Conservation (phyloP, 345 rosid species). For the Sonneratia alba region DNA sequence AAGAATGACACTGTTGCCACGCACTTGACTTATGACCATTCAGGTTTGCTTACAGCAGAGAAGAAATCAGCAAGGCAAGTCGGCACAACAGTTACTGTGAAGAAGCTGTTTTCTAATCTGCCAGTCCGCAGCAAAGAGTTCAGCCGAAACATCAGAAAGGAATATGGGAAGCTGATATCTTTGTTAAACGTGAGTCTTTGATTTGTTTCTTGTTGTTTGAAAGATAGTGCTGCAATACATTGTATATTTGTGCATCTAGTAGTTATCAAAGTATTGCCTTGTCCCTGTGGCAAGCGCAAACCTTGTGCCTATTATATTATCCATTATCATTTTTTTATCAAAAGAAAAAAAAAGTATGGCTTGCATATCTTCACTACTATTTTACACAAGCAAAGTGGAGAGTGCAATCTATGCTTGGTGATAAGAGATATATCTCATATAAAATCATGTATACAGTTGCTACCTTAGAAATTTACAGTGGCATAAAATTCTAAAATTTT, state of each 20-base stretch:
- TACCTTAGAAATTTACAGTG: too few relatives aligned
- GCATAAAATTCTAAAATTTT: too few relatives aligned
- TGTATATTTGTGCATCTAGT: not conserved
- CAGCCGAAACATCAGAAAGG: slow-evolving; percentile 84
- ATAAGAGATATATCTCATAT: too few relatives aligned
- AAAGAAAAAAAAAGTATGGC: too few relatives aligned
- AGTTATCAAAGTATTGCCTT: not conserved
- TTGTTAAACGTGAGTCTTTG: slow-evolving; percentile 58
- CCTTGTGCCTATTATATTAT: too few relatives aligned
- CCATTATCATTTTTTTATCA: too few relatives aligned
- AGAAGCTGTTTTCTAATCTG: slow-evolving; percentile 72
- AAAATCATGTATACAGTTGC: too few relatives aligned
- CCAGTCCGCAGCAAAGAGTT: slow-evolving; percentile 96
- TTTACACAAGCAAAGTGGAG: too few relatives aligned
- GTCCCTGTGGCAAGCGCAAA: not conserved
- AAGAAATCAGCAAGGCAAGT: slow-evolving; percentile 77
- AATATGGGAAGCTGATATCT: slow-evolving; percentile 81
- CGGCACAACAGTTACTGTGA: slow-evolving; percentile 84
- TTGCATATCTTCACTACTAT: too few relatives aligned
- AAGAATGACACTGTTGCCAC: slow-evolving; percentile 66
- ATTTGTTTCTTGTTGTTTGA: not conserved
- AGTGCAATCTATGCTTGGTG: too few relatives aligned
- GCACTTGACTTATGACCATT: slow-evolving; percentile 72
- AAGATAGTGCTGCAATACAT: too few relatives aligned
- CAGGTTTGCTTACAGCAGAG: slow-evolving; percentile 55